Conservation (phyloP, 140 eudicot species). For the Anethum foeniculum region DNA sequence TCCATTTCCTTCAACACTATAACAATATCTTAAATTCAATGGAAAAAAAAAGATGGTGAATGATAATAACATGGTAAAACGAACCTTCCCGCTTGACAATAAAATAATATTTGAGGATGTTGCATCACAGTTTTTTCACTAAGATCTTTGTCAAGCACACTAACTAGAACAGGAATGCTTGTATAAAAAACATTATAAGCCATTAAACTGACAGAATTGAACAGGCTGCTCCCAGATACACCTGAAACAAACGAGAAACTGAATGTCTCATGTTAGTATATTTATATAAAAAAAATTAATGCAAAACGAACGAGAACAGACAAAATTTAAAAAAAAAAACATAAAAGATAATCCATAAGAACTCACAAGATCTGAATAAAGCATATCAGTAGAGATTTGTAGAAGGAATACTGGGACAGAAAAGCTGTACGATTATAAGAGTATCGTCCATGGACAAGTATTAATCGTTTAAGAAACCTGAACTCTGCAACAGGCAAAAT, state of each 20-base stretch:
- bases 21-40: not conserved
- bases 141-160: slow-evolving; percentile 95
- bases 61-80: not conserved
- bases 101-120: slow-evolving; percentile 88
- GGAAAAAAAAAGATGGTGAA: not conserved
- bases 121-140: slow-evolving; percentile 90
- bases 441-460: slow-evolving; percentile 96
- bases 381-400: slow-evolving; percentile 77
- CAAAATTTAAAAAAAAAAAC: not conserved
- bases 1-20: not conserved
- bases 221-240: slow-evolving; percentile 91
- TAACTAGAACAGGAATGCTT: slow-evolving; percentile 85
- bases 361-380: slow-evolving; percentile 96
- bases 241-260: slow-evolving; percentile 94
- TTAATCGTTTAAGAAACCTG: slow-evolving; percentile 76
- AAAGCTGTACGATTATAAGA: slow-evolving; percentile 96
- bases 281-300: not conserved
- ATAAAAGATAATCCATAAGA: not conserved
- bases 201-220: slow-evolving; percentile 97
- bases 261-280: slow-evolving; percentile 35
- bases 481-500: slow-evolving; percentile 56
- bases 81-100: slow-evolving; percentile 95
- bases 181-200: slow-evolving; percentile 94
- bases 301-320: not conserved
- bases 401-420: slow-evolving; percentile 87